Conservation (phyloP, 176 grass and related monocot species). For the Carex scoparia region DNA sequence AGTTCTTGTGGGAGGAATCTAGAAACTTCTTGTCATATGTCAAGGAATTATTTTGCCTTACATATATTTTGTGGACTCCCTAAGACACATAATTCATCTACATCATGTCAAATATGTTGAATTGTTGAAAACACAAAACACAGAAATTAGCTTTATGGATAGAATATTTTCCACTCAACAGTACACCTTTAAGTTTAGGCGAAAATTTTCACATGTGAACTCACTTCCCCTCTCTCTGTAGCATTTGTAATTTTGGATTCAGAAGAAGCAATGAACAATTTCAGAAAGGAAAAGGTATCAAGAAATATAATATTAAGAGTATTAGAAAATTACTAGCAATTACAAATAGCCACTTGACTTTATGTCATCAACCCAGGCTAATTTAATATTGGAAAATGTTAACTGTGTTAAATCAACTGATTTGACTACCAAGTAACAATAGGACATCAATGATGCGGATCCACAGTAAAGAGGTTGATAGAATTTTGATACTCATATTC, state of each 20-base stretch:
- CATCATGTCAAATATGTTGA: neutral
- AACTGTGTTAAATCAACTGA: conserved; percentile 8
- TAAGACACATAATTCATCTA: neutral
- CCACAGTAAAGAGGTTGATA: neutral
- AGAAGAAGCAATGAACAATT: neutral
- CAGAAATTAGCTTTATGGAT: neutral
- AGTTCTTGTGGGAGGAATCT: neutral
- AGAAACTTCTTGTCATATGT: neutral
- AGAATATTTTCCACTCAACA: neutral
- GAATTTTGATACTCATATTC: neutral
- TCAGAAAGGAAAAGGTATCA: neutral
- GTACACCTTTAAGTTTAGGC: neutral
- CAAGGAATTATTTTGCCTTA: neutral
- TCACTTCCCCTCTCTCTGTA: neutral
- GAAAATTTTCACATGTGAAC: neutral
- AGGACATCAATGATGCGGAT: neutral
- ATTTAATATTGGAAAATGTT: neutral
- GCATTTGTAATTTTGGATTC: neutral
- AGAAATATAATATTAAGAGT: neutral
- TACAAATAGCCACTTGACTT: neutral
- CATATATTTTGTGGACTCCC: neutral
- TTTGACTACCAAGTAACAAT: conserved; percentile 6
- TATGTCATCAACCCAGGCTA: neutral
- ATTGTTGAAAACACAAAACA: neutral
- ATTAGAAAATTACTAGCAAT: neutral